These are phyloP conservation scores for Termitomyces sp. DNA, from an alignment of 768 basidiomycete genomes.

Conservation along the genomic window DNA sequence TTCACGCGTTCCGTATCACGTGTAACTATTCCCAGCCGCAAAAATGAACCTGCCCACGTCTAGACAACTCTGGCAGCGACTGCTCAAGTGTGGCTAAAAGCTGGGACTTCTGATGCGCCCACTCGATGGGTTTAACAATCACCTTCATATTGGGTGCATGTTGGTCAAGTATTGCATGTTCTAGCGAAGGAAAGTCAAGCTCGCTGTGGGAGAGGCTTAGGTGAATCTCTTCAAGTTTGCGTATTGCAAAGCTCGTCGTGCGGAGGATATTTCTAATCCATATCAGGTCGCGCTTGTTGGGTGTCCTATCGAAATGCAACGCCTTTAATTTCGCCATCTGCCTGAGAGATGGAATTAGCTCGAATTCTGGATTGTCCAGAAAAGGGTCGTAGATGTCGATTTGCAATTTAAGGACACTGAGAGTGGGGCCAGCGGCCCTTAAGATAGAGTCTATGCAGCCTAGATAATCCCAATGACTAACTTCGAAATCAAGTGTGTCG, in stretches of 20 bases:
- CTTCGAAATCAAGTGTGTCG: background rate
- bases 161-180: background rate
- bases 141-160: background rate
- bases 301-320: background rate
- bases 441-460: background rate
- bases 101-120: background rate
- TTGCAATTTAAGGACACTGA: background rate
- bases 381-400: too few relatives aligned
- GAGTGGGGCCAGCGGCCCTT: background rate
- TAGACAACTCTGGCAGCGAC: background rate
- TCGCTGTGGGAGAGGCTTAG: rapidly evolving
- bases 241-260: background rate
- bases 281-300: background rate
- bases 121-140: background rate
- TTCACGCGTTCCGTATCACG: too few relatives aligned
- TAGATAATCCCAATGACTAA: background rate
- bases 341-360: background rate
- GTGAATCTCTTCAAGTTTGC: background rate
- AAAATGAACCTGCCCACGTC: background rate
- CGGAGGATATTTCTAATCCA: background rate
- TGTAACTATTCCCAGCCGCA: too few relatives aligned
- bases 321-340: background rate
- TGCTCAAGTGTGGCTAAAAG: background rate
- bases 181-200: background rate
- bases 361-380: background rate